Conservation (phyloP, 2,329 filamentous ascomycete genomes). For the Colletotrichum navitas region DNA sequence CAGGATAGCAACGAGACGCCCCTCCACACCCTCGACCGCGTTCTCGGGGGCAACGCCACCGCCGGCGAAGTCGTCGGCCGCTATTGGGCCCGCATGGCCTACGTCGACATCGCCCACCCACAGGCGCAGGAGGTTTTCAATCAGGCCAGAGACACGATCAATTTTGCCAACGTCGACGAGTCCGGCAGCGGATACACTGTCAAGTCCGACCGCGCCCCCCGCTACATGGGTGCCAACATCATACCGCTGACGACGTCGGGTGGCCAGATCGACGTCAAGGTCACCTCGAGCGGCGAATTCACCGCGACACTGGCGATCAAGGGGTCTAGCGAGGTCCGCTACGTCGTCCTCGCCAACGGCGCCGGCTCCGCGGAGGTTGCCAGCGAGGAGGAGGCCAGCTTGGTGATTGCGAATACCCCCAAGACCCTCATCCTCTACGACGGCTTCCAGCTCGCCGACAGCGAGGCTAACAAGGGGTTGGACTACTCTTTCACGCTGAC, state of each 20-base stretch:
- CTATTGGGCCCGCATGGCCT: conserved; percentile 68
- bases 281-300: conserved; percentile 53
- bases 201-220: conserved; percentile 56
- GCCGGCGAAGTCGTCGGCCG: conserved; percentile 58
- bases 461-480: conserved; percentile 53
- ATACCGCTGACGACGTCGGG: conserved; percentile 56
- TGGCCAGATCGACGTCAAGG: conserved; percentile 49
- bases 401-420: conserved; percentile 64
- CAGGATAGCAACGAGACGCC: conserved; percentile 62
- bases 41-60: conserved; percentile 49
- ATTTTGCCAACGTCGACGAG: conserved; percentile 58
- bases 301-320: conserved; percentile 58
- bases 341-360: conserved; percentile 52
- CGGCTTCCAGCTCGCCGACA: conserved; percentile 53
- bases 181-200: conserved; percentile 55
- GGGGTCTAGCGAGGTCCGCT: conserved; percentile 50
- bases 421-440: conserved; percentile 58
- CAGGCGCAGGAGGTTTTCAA: conserved; percentile 56
- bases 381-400: conserved; percentile 55
- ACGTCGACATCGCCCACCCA: conserved; percentile 62
- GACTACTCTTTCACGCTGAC: conserved; percentile 54
- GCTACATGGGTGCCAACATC: conserved; percentile 65
- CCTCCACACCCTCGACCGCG: conserved; percentile 58
- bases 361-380: conserved; percentile 51
- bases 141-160: conserved; percentile 51